Evolutionary conservation across 2,329 filamentous ascomycete species (phyloP).

Genomic region (Apiospora pterosperma): DNA sequence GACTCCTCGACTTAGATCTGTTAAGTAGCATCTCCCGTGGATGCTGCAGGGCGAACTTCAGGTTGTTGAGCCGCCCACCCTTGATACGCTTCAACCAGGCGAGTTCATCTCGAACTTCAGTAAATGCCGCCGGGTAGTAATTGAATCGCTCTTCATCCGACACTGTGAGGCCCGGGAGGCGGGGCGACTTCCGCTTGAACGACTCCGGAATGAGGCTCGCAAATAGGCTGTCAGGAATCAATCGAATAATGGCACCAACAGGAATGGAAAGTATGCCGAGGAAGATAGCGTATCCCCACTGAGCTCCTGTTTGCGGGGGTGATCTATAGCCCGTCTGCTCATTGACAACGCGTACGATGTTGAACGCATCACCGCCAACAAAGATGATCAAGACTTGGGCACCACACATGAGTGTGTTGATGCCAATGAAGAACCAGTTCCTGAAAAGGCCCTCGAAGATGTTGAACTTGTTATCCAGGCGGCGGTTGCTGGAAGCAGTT

Average conservation of each 20-base stretch:
- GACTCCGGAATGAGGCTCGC: conserved; percentile 49
- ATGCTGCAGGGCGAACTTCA: conserved; percentile 75
- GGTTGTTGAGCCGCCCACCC: conserved; percentile 76
- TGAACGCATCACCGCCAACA: conserved; percentile 78
- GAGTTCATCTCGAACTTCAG: conserved; percentile 76
- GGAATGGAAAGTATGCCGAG: conserved; percentile 83
- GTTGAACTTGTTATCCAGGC: conserved; percentile 92
- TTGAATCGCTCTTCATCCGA: conserved; percentile 64
- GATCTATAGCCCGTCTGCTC: conserved; percentile 26
- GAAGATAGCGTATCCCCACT: conserved; percentile 87
- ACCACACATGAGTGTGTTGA: conserved; percentile 83
- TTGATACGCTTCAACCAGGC: conserved; percentile 77
- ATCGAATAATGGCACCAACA: conserved; percentile 74
- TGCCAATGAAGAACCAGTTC: conserved; percentile 87
- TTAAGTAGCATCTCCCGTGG: conserved; percentile 67
- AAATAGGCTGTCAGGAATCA: conserved; percentile 72
- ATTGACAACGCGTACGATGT: conserved; percentile 47
- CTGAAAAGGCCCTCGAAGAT: conserved; percentile 84
- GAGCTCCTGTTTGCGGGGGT: conserved; percentile 58
- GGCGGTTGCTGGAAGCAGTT: conserved; percentile 63
- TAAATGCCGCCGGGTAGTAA: conserved; percentile 67
- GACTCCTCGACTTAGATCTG: conserved; percentile 47
- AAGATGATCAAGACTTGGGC: conserved; percentile 89
- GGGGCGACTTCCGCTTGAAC: conserved; percentile 44
- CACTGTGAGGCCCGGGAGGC: conserved; percentile 55